phyloP scores from a whole-genome alignment of 2,329 filamentous ascomycete genomes.

The Tolypocladium paradoxum region DNA sequence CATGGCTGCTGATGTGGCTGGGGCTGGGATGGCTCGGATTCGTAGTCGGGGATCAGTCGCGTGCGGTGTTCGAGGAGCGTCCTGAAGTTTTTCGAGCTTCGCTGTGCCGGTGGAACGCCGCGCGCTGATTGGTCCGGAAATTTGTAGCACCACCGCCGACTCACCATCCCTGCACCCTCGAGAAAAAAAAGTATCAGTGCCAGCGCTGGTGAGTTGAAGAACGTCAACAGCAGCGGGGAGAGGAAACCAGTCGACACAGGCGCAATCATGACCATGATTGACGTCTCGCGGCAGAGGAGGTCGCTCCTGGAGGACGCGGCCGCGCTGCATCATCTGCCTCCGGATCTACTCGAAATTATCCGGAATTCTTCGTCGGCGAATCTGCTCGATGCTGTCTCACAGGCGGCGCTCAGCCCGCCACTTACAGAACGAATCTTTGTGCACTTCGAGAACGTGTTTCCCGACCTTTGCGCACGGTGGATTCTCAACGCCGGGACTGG shows the following conservation, averaged over 20 bases:
- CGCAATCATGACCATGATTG: slow-evolving; percentile 43
- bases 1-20: slow-evolving; percentile 34
- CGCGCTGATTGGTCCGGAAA: slow-evolving; percentile 26
- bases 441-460: slow-evolving; percentile 63
- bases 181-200: slow-evolving; percentile 17
- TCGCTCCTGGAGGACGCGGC: slow-evolving; percentile 44
- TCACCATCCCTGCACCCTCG: slow-evolving; percentile 15
- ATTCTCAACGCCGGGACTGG: slow-evolving; percentile 35
- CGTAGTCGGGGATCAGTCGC: slow-evolving; percentile 3
- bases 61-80: slow-evolving; percentile 12
- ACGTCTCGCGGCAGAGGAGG: slow-evolving; percentile 43
- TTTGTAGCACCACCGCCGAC: slow-evolving; percentile 21
- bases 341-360: slow-evolving; percentile 59
- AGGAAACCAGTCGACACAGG: slow-evolving; percentile 16
- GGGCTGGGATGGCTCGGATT: slow-evolving; percentile 7
- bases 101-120: slow-evolving; percentile 7
- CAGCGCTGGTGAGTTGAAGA: slow-evolving; percentile 7
- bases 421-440: slow-evolving; percentile 65
- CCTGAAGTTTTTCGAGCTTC: slow-evolving; percentile 33
- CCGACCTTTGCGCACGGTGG: slow-evolving; percentile 79
- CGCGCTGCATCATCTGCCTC: slow-evolving; percentile 51
- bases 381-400: slow-evolving; percentile 62
- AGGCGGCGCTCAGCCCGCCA: slow-evolving; percentile 56
- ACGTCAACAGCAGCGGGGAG: slow-evolving; percentile 12
- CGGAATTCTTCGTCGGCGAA: slow-evolving; percentile 49